Percentiles rank a stretch among this genome's conserved stretches.
Evolutionary conservation across 345 rosid species (phyloP).

Genomic region (Eucalyptus victrix): DNA sequence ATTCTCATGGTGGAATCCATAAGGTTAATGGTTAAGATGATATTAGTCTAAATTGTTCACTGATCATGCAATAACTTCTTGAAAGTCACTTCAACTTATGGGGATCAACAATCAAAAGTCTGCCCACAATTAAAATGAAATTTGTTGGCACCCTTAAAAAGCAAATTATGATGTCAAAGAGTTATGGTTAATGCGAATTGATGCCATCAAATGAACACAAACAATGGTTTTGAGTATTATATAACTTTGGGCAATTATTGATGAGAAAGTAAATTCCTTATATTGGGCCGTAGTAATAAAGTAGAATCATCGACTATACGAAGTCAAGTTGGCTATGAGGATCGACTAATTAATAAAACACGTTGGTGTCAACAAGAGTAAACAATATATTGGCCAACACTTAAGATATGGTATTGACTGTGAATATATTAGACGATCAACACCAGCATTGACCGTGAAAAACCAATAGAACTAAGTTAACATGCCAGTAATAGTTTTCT

Average conservation of each 20-base stretch:
- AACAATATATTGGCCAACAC: background rate
- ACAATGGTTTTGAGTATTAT: background rate
- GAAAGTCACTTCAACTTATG: background rate
- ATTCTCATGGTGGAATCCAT: background rate
- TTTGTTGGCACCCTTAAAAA: background rate
- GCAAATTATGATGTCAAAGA: background rate
- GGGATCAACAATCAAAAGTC: background rate
- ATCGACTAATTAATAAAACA: background rate
- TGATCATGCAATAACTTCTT: background rate
- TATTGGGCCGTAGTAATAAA: background rate
- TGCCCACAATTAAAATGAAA: background rate
- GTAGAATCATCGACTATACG: background rate
- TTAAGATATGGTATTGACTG: background rate
- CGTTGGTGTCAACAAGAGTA: background rate
- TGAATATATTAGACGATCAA: background rate
- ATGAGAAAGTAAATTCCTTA: background rate
- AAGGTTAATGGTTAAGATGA: background rate
- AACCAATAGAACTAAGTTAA: background rate
- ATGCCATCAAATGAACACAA: background rate
- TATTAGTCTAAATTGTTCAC: background rate
- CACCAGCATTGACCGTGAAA: background rate
- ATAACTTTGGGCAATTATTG: background rate
- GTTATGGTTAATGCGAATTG: background rate
- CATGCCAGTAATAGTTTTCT: background rate
- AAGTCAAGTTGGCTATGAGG: background rate